A percentile compares a stretch with the other conserved stretches of the same genome.
phyloP scores from a whole-genome alignment of 1,284 basidiomycete genomes.

The Apiotrichum mycotoxinovorans region DNA sequence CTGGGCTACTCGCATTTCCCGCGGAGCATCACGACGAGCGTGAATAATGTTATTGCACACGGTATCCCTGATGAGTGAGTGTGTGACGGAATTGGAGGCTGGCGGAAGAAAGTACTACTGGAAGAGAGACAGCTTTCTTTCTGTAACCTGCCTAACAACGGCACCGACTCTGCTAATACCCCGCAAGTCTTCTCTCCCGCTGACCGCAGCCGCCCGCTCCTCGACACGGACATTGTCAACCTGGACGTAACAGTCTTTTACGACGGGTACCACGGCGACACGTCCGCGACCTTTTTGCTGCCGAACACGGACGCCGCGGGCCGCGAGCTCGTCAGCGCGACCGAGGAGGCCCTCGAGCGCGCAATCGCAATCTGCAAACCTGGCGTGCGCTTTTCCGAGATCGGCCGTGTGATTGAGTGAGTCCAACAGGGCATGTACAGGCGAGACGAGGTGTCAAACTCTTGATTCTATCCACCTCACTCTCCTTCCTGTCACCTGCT shows the following conservation, averaged over 20 bases:
- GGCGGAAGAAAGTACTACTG: no score
- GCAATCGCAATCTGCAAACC: slow-evolving; percentile 76
- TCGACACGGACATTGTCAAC: slow-evolving; percentile 77
- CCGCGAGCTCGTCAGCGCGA: slow-evolving; percentile 60
- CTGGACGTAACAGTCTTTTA: slow-evolving; percentile 77
- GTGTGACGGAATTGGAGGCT: no score
- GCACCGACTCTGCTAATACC: no score
- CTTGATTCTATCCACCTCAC: neutral
- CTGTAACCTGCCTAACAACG: no score
- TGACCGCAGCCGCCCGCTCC: slow-evolving; percentile 63
- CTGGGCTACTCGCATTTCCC: slow-evolving; percentile 77
- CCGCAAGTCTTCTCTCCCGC: no score
- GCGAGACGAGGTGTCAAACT: no score
- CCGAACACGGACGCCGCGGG: slow-evolving; percentile 70
- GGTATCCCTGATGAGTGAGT: slow-evolving; percentile 80
- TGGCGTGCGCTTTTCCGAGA: slow-evolving; percentile 65
- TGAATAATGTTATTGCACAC: slow-evolving; percentile 67
- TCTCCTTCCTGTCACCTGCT: neutral
- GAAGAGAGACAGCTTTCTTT: no score
- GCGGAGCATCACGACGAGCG: slow-evolving; percentile 74
- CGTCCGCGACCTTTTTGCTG: slow-evolving; percentile 73
- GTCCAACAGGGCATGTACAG: slow-evolving; percentile 20
- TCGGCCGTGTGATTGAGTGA: slow-evolving; percentile 71
- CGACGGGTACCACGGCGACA: slow-evolving; percentile 80
- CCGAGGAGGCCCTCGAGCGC: slow-evolving; percentile 64